phyloP scores from a whole-genome alignment of 257 asterid genomes.

The Salvia hispanica region DNA sequence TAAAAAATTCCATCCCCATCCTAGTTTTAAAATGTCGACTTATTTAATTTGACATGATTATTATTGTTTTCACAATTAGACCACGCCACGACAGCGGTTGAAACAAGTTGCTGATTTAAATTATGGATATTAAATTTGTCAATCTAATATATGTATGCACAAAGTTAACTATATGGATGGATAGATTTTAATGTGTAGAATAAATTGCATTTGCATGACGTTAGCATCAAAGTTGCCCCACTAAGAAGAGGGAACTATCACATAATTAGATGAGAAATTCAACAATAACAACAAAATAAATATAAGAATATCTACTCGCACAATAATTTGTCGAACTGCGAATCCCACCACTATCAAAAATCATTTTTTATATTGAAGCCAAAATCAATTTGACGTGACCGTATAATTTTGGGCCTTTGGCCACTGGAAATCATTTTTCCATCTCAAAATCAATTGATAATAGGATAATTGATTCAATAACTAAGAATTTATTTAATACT shows the following conservation, averaged over 20 bases:
- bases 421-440: no score
- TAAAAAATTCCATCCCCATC: not conserved
- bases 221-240: slow-evolving; percentile 15
- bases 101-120: not conserved
- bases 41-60: not conserved
- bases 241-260: not conserved
- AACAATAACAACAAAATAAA: not conserved
- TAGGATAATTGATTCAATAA: no score
- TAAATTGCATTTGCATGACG: slow-evolving; percentile 1
- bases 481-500: no score
- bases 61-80: not conserved
- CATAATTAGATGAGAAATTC: slow-evolving; percentile 5
- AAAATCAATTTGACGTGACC: no score
- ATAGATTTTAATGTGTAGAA: not conserved
- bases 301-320: slow-evolving; percentile 15
- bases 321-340: slow-evolving; percentile 1
- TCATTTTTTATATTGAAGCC: not conserved
- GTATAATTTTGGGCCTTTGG: no score
- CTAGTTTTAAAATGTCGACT: not conserved
- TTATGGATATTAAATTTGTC: no score
- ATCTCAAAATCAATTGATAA: no score
- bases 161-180: not conserved
- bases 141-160: no score
- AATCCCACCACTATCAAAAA: slow-evolving; percentile 12
- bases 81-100: not conserved